Evolutionary conservation across 108 stramenopile species (phyloP), one percentile per base, ranked within the genome.

Genomic region (Thalassiosira profunda): DNA sequence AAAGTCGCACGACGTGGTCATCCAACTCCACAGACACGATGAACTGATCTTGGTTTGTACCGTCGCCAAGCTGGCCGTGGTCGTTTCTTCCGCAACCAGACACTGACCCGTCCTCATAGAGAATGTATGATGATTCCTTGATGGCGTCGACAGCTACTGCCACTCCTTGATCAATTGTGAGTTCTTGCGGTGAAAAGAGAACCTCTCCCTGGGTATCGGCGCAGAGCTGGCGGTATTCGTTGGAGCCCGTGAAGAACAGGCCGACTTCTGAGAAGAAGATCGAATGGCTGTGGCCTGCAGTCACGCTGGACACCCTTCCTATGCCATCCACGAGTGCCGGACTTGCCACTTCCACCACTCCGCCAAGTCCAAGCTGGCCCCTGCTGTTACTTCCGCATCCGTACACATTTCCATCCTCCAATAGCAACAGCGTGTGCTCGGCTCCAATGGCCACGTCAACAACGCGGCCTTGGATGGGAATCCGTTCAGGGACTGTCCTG

Each of bases 11-110:
- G 31, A 43, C 61, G 10, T 33, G 36, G 26, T 62, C 25, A 36
- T 46, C 51, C 5, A 72, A 5, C 54, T 33, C 26, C 26, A 72
- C 62, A 40, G 48, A 34, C 24, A 59, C 38, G 26, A 68, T 24
- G 36, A 61, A n/a, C 31, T 58, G 23, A 59, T 79, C 72, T 28
- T 42, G 20, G 26, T 73, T 73, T 1, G 71, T 57, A 10, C 65
- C 71, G 40, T 72, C 63, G n/a, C 71, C 71, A 17, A 72, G 55
- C 55, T 72, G 63, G 2, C 67, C 76, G 30, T 21, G 44, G 24
- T 84, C 72, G 14, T 81, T 65, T 42, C 63, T 77, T 3, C 84
- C 77, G 49, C 81, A 84, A 15, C 49, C 57, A 28, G 77, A 78
- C 4, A 67, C 77, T 8, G 76, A 69, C 24, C 45, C 72, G 54